phyloP scores from a whole-genome alignment of 2,329 filamentous ascomycete species.

The Coniochaeta sp. region DNA sequence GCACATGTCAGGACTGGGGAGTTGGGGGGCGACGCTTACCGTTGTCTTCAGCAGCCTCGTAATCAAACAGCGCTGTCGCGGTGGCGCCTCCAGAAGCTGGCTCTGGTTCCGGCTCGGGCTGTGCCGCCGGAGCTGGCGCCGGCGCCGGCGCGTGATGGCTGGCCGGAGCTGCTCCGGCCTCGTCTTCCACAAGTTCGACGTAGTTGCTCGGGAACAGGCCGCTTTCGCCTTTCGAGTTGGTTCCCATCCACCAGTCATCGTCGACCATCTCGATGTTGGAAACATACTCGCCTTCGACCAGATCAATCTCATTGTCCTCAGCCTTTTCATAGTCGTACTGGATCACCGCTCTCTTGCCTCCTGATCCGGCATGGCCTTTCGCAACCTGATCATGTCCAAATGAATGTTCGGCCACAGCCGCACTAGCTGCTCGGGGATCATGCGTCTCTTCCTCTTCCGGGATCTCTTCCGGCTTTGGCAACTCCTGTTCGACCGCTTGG shows the following conservation, averaged over 20 bases:
- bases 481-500: conserved; percentile 41
- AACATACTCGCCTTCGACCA: conserved; percentile 81
- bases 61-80: conserved; percentile 87
- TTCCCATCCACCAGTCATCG: conserved; percentile 98
- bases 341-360: conserved; percentile 64
- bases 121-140: conserved; percentile 24
- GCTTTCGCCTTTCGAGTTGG: conserved; percentile 73
- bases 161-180: conserved; percentile 23
- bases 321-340: conserved; percentile 97
- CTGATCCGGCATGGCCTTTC: conserved; percentile 23
- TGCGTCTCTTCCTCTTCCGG: conserved; percentile 56
- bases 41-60: conserved; percentile 95
- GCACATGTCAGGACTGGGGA: conserved; percentile 5
- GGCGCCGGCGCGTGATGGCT: conserved; percentile 21
- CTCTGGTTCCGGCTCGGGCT: conserved; percentile 29
- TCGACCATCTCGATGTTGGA: conserved; percentile 96
- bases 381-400: conserved; percentile 30
- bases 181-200: conserved; percentile 72
- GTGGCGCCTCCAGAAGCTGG: conserved; percentile 45
- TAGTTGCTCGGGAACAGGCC: conserved; percentile 98
- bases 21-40: conserved; percentile 32
- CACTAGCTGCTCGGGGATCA: conserved; percentile 51
- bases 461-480: conserved; percentile 58
- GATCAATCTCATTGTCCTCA: conserved; percentile 92
- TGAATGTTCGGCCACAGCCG: conserved; percentile 41